These are phyloP conservation scores for Sclerospora graminicola DNA, from an alignment of 352 stramenopile genomes.

Conservation along the genomic window DNA sequence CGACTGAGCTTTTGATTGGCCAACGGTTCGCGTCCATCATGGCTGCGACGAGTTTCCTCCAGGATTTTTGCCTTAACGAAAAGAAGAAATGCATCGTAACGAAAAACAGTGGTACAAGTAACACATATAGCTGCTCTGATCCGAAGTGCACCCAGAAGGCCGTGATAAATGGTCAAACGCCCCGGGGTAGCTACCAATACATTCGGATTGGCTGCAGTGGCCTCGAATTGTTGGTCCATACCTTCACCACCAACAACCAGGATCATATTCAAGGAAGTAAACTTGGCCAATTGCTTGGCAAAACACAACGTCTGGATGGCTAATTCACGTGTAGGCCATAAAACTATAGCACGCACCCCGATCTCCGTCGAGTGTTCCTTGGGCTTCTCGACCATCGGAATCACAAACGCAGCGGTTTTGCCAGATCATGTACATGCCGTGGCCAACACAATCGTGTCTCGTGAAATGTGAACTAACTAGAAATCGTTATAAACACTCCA, in stretches of 20 bases:
- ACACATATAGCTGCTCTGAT: too few relatives aligned
- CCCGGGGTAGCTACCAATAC: conserved; percentile 92
- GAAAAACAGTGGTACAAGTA: too few relatives aligned
- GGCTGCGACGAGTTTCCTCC: too few relatives aligned
- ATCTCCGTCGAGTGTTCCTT: conserved; percentile 88
- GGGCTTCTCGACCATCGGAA: conserved; percentile 97
- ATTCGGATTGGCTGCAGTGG: conserved; percentile 89
- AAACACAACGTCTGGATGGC: conserved; percentile 94
- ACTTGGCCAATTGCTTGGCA: conserved; percentile 85
- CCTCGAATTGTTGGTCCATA: conserved; percentile 97
- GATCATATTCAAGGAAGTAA: conserved; percentile 86
- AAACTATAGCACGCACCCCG: conserved; percentile 81
- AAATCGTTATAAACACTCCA: too few relatives aligned
- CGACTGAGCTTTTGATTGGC: too few relatives aligned
- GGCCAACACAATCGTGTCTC: conserved; percentile 96
- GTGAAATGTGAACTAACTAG: too few relatives aligned
- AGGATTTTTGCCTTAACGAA: too few relatives aligned
- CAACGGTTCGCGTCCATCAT: too few relatives aligned
- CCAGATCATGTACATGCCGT: conserved; percentile 97
- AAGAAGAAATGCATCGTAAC: too few relatives aligned
- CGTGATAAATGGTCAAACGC: conserved; percentile 90
- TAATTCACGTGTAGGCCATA: conserved; percentile 97
- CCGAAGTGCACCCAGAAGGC: too few relatives aligned
- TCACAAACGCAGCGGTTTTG: conserved; percentile 97
- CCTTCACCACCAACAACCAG: conserved; percentile 95